Percentiles rank a stretch among this genome's conserved stretches.
phyloP scores from a whole-genome alignment of 1,284 basidiomycete species.

The Irpex sp. region DNA sequence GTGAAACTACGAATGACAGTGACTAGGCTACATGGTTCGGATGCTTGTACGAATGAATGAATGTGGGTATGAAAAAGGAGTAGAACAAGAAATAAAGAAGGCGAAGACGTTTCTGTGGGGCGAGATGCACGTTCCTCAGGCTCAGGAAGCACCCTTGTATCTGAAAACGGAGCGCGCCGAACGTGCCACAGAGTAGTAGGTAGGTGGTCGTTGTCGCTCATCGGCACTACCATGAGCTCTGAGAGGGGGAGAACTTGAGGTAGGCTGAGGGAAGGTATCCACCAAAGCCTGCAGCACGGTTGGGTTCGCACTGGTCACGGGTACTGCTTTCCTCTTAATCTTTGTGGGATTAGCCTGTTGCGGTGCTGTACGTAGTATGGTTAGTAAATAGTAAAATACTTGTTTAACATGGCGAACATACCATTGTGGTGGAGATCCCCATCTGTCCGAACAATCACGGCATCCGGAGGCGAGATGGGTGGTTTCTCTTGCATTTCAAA shows the following conservation, averaged over 20 bases:
- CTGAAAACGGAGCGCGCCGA: background rate
- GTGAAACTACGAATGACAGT: no score
- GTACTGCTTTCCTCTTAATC: no score
- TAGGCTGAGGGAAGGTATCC: no score
- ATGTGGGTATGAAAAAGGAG: no score
- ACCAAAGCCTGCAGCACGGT: background rate
- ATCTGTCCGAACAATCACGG: background rate
- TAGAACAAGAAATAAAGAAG: no score
- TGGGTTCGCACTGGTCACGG: background rate
- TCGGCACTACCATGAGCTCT: background rate
- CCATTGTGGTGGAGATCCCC: background rate
- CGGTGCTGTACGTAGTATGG: background rate
- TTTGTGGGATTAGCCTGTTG: background rate
- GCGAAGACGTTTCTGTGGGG: no score
- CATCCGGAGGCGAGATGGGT: background rate
- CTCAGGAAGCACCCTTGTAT: background rate
- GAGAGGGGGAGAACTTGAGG: background rate
- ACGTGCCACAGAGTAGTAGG: background rate
- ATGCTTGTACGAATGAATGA: no score
- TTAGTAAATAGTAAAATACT: no score
- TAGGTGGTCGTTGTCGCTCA: background rate
- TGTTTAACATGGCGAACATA: background rate
- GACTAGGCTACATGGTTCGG: no score
- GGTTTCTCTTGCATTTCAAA: background rate
- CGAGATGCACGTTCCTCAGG: no score